These are phyloP conservation scores for Heterobasidion annosum DNA, from an alignment of 1,284 basidiomycete species.

Conservation along the genomic window DNA sequence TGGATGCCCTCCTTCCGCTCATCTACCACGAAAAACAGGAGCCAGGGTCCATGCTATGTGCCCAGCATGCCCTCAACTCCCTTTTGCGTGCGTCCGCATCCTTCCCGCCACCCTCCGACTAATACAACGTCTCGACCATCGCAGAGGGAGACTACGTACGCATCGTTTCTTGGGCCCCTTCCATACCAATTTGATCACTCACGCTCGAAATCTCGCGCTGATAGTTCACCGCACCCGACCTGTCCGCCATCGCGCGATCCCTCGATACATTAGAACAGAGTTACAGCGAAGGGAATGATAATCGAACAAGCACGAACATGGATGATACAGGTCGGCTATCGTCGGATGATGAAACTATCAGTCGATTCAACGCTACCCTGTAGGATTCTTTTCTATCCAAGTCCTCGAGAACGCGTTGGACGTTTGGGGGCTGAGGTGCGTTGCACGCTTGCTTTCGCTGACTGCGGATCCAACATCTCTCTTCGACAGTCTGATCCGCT, in stretches of 20 bases:
- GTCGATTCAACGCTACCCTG: constrained; percentile 1
- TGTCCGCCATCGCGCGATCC: constrained; percentile 71
- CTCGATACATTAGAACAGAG: constrained; percentile 41
- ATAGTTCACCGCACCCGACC: constrained; percentile 80
- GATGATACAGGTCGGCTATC: constrained; percentile 68
- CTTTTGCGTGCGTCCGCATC: constrained; percentile 54
- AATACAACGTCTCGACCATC: constrained; percentile 7
- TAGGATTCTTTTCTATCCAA: constrained; percentile 84
- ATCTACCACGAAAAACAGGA: constrained; percentile 78
- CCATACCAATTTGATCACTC: neutral
- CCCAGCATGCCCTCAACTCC: constrained; percentile 78
- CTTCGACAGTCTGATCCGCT: constrained; percentile 53
- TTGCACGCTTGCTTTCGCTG: neutral
- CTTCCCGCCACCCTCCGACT: constrained; percentile 3
- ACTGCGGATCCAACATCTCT: neutral
- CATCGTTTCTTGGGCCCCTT: constrained; percentile 11
- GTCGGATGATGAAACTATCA: too few species aligned
- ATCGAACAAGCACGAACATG: constrained; percentile 64
- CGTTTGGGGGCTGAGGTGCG: constrained; percentile 75
- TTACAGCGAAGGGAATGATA: constrained; percentile 32
- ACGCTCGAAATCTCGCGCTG: constrained; percentile 2
- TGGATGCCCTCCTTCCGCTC: constrained; percentile 40
- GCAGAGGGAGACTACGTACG: constrained; percentile 66
- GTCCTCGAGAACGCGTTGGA: constrained; percentile 75
- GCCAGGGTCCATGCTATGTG: constrained; percentile 73